Conservation (phyloP, 352 stramenopile genomes). For the Phytophthora meadii region DNA sequence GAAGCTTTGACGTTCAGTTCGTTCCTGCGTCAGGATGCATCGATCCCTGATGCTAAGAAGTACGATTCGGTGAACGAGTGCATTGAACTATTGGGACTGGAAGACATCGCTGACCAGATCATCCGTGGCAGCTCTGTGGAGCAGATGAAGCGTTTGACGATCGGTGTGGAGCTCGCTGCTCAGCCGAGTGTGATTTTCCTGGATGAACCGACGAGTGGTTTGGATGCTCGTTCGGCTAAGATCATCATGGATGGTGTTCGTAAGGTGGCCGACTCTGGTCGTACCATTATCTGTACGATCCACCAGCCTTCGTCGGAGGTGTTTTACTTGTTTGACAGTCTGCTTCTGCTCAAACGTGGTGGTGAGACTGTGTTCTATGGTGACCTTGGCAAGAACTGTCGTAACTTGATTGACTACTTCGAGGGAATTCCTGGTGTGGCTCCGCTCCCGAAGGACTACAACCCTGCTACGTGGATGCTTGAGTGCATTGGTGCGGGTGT, state of each 20-base stretch:
- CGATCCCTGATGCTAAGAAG: slow-evolving; percentile 7
- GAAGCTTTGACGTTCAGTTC: slow-evolving; percentile 19
- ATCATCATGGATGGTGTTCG: slow-evolving; percentile 25
- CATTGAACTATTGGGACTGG: not conserved
- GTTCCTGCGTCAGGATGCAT: slow-evolving; percentile 15
- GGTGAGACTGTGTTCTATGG: slow-evolving; percentile 47
- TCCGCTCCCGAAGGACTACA: slow-evolving; percentile 46
- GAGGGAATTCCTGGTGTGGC: slow-evolving; percentile 27
- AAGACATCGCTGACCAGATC: slow-evolving; percentile 5
- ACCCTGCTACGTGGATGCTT: slow-evolving; percentile 37
- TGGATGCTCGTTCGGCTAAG: slow-evolving; percentile 24
- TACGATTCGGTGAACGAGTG: slow-evolving; percentile 21
- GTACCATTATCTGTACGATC: slow-evolving; percentile 83
- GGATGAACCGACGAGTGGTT: slow-evolving; percentile 20
- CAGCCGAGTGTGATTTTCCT: slow-evolving; percentile 29
- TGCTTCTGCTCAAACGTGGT: slow-evolving; percentile 66
- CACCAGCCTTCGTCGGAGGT: slow-evolving; percentile 86
- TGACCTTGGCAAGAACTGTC: slow-evolving; percentile 39
- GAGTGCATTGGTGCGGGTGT: slow-evolving; percentile 56
- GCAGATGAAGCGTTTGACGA: slow-evolving; percentile 25
- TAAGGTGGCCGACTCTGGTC: slow-evolving; percentile 23
- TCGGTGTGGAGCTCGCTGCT: slow-evolving; percentile 23
- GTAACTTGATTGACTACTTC: slow-evolving; percentile 49
- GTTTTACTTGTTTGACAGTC: slow-evolving; percentile 81
- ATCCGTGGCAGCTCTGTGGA: slow-evolving; percentile 23